Evolutionary conservation across 495 filamentous ascomycete species (phyloP), one percentile per base, ranked within the genome.

Genomic region (Podospora fimiseda): DNA sequence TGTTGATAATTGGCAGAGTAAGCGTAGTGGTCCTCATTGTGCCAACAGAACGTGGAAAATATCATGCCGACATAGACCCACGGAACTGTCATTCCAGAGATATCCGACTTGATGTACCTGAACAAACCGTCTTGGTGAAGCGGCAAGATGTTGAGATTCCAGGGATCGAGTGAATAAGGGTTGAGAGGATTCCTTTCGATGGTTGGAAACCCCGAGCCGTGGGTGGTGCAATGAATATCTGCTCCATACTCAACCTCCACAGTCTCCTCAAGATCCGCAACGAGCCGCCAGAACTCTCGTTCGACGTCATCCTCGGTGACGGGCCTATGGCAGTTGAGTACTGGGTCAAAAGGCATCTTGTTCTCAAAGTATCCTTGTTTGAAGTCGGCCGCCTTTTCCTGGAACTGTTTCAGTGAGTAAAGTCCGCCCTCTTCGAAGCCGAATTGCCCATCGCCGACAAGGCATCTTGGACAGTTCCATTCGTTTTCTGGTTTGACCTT

Each of bases 41-140:
- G 93, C 93, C 93, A 99, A 68, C 93, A 99, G 65, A 99, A 99
- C 2, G 92, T 96, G 2, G 93, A 97, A 68, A 99, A 99, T 60
- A 90, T 94, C 93, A 99, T 99, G 53, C 93, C 93, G n/a, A 99
- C 94, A 65, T 99, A 99, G 5, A 97, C 82, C 93, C 93, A 99
- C 14, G 93, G 93, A 5, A 99, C 92, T 1, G 93, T 99, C 93
- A 99, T 99, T 30, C 93, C 93, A n/a, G 93, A 96, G 52, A 99
- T 91, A 68, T 99, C 93, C 0, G 91, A 87, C 64, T 97, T 97
- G 75, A 97, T 96, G 65, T 99, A 88, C 47, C 90, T 80, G 70
- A 97, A 97, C 8, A 99, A 77, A 5, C 92, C 96, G 39, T 96
- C 91, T 0, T 86, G 81, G 63, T 96, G 84, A 48, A 96, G 79